These are phyloP conservation scores for Umbelopsis isabellina DNA, from an alignment of 192 early-diverging fungal species.

Conservation along the genomic window DNA sequence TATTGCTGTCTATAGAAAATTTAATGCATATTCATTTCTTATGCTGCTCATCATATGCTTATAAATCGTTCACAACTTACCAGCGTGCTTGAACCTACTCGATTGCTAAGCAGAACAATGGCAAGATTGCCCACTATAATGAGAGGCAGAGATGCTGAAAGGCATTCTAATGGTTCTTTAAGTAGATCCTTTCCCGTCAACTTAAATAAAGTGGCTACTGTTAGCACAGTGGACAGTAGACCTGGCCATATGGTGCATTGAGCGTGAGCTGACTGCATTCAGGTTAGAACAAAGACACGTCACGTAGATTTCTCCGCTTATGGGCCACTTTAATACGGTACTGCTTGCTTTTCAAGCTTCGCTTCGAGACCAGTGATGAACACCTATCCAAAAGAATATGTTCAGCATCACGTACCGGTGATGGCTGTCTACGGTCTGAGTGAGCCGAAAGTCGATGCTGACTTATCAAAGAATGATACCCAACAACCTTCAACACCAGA, in stretches of 20 bases:
- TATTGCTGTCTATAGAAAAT: no score
- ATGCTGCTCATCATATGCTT: no score
- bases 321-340: neutral
- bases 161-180: neutral
- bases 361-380: constrained; percentile 46
- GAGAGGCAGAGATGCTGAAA: neutral
- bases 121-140: constrained; percentile 1
- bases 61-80: neutral
- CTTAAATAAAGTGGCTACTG: neutral
- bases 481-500: constrained; percentile 29
- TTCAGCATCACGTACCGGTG: constrained; percentile 61
- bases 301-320: neutral
- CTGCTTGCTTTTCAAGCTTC: neutral
- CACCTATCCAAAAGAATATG: constrained; percentile 58
- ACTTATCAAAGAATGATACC: constrained; percentile 17
- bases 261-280: neutral
- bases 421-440: constrained; percentile 53
- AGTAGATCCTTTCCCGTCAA: neutral
- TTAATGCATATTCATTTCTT: no score
- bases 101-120: neutral
- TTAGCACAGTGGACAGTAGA: constrained; percentile 1
- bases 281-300: constrained; percentile 16
- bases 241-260: constrained; percentile 4
- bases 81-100: neutral
- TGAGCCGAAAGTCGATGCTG: constrained; percentile 15